Evolutionary conservation across 1,284 basidiomycete genomes (phyloP), one percentile per base, ranked within the genome.

Genomic region (Porogramme epimiltina): DNA sequence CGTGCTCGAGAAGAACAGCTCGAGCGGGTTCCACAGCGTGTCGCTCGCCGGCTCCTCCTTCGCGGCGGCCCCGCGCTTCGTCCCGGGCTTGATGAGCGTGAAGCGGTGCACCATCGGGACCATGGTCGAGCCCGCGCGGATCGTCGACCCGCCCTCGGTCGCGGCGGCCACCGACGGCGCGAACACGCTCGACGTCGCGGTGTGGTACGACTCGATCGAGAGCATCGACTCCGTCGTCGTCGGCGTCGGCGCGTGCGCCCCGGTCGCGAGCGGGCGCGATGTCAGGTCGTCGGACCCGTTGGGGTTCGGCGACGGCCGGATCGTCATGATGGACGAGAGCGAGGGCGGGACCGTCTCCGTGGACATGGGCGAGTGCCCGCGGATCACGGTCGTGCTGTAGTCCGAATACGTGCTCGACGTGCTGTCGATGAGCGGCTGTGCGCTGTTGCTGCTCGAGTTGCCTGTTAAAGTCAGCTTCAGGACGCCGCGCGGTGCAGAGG

Each of bases 81-180:
- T 76, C 19, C 86, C 84, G 34, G 90, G 87, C 66, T 89, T 90
- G 58, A 94, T 79, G 31, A 95, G 74, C 10, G 93, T 89, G 73
- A 95, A 95, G 22, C 93, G 84, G 69, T 95, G 93, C 0, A 91
- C 77, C 50, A 82, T 74, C 6, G 81, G 74, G 13, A 74, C 70
- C 13, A 41, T 25, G 8, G 72, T 61, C 1, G 79, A 63, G 13
- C 78, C 74, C 13, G 28, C 28, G 23, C 73, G 74, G 47, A 87
- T 78, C 3, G 81, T 83, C 2, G 85, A 89, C n/a, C 82, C 82
- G 18, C 87, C 87, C 62, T 87, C 84, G 1, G 86, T 89, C 5
- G 85, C 89, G 10, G 75, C 74, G 2, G 88, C 80, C 42, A 78
- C 82, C 2, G 85, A 87, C 19, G 79, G 71, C 18, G 70, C 70